Percentiles rank a stretch among this genome's conserved stretches.
These are phyloP conservation scores for Alternaria alternata DNA, from an alignment of 2,329 filamentous ascomycete species.

Conservation along the genomic window DNA sequence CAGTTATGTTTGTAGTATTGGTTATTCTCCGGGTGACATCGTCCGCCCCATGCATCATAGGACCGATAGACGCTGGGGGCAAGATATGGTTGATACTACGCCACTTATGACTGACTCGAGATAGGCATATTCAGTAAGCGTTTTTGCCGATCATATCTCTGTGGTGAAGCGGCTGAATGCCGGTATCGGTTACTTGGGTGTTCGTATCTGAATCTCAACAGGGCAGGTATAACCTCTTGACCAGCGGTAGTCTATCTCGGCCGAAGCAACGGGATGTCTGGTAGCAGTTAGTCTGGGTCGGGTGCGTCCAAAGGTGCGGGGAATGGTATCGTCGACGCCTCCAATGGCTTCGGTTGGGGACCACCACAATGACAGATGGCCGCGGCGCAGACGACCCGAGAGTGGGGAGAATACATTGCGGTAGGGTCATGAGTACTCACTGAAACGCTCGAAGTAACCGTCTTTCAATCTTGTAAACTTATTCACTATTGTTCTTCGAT, in stretches of 20 bases:
- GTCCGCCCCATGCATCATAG: conserved; percentile 14
- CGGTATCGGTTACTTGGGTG: conserved; percentile 20
- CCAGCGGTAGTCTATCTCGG: conserved; percentile 5
- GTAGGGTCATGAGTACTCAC: conserved; percentile 10
- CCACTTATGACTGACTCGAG: conserved; percentile 24
- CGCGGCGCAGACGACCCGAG: conserved; percentile 25
- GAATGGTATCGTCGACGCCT: conserved; percentile 9
- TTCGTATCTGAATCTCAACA: conserved; percentile 14
- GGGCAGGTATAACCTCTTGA: conserved; percentile 8
- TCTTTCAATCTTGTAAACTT: neutral
- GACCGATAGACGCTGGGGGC: conserved; percentile 4
- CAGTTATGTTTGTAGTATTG: conserved; percentile 1
- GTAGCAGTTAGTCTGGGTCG: conserved; percentile 9
- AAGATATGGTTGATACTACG: conserved; percentile 24
- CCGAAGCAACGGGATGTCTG: conserved; percentile 10
- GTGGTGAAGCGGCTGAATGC: conserved; percentile 13
- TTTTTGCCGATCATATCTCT: conserved; percentile 12
- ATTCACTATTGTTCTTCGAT: neutral
- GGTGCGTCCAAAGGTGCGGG: conserved; percentile 10
- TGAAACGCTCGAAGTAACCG: neutral
- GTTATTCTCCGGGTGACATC: conserved; percentile 19
- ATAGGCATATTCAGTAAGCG: conserved; percentile 17
- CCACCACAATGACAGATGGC: conserved; percentile 11
- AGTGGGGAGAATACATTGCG: conserved; percentile 31
- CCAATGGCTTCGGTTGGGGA: conserved; percentile 7